phyloP scores from a whole-genome alignment of 768 basidiomycete genomes.

The Tylopilus plumbeoviolaceoides region DNA sequence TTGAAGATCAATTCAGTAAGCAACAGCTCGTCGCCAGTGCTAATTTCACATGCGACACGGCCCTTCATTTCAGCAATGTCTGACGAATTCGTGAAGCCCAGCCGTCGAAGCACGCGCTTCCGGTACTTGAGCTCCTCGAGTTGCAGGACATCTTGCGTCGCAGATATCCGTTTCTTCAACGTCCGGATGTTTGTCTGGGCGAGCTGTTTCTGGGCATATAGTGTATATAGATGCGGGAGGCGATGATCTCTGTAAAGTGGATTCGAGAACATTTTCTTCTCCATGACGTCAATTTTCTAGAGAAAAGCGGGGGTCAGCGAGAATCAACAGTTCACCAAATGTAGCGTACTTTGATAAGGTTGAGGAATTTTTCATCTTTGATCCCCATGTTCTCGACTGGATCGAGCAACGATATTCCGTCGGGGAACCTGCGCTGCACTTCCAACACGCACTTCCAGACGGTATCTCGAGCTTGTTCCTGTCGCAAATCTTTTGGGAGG shows the following conservation, averaged over 20 bases:
- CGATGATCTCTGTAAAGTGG: constrained; percentile 75
- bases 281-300: constrained; percentile 90
- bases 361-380: constrained; percentile 88
- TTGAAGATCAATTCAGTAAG: constrained; percentile 98
- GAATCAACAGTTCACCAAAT: not conserved
- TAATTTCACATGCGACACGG: constrained; percentile 97
- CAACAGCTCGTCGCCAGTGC: constrained; percentile 92
- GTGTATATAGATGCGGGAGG: constrained; percentile 75
- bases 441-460: constrained; percentile 89
- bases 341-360: constrained; percentile 67
- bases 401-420: constrained; percentile 83
- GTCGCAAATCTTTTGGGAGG: constrained; percentile 86
- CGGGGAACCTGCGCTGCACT: constrained; percentile 86
- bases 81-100: constrained; percentile 82
- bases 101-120: constrained; percentile 87
- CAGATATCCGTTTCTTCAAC: constrained; percentile 81
- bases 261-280: constrained; percentile 77
- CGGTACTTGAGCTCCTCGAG: constrained; percentile 94
- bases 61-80: constrained; percentile 99
- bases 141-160: constrained; percentile 90
- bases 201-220: constrained; percentile 74
- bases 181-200: constrained; percentile 65
- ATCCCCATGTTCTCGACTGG: constrained; percentile 95
- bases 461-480: constrained; percentile 70
- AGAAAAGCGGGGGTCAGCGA: not conserved